Percentiles rank a stretch among this genome's conserved stretches.
Evolutionary conservation across 129 eudicot genomes (phyloP).

Genomic region (Smallanthus sonchifolius): DNA sequence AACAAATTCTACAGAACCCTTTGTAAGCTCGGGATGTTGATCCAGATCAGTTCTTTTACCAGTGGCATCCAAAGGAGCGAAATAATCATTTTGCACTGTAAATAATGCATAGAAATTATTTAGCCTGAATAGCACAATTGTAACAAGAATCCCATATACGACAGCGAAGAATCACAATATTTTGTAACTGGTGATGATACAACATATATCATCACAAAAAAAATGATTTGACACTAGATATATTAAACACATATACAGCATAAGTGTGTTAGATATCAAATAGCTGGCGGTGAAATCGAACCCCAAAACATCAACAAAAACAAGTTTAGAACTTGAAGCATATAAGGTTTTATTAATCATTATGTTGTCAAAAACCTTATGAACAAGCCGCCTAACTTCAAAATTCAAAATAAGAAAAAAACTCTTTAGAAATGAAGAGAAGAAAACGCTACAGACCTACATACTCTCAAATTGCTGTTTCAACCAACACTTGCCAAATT

Average conservation of each 20-base stretch:
- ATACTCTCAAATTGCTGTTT: background rate
- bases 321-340: background rate
- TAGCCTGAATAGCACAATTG: background rate
- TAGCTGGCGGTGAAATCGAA: conserved; percentile 2
- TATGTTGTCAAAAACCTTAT: background rate
- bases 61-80: conserved; percentile 73
- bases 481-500: background rate
- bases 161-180: conserved; percentile 7
- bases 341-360: background rate
- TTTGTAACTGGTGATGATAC: background rate
- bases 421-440: too few relatives aligned
- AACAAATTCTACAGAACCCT: conserved; percentile 91
- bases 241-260: background rate
- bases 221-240: background rate
- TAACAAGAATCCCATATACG: background rate
- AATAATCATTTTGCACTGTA: conserved; percentile 87
- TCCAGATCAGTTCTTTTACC: conserved; percentile 81
- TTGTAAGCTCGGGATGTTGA: conserved; percentile 90
- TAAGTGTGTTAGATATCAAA: background rate
- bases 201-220: background rate
- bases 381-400: too few relatives aligned
- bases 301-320: background rate
- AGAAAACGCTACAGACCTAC: too few relatives aligned
- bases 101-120: conserved; percentile 21
- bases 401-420: too few relatives aligned